Evolutionary conservation across 225 moss, liverwort and hornwort species (phyloP).

Genomic region (Polytrichum commune): DNA sequence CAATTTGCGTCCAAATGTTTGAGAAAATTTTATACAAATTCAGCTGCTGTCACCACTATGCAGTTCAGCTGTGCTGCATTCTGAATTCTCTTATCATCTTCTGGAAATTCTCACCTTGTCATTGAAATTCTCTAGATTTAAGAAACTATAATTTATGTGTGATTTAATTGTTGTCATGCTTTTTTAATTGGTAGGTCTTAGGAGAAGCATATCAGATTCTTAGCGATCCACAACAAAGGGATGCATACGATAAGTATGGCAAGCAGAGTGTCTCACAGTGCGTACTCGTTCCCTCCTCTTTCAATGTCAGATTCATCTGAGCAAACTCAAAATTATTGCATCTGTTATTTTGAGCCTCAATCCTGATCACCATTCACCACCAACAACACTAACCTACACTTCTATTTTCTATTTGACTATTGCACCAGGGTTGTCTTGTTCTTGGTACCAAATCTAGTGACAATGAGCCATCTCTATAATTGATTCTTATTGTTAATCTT

Average conservation of each 20-base stretch:
- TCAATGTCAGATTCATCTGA: neutral
- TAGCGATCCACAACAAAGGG: conserved; percentile 17
- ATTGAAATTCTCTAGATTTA: no score
- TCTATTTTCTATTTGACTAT: neutral
- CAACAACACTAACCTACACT: neutral
- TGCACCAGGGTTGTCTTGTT: no score
- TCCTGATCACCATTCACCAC: neutral
- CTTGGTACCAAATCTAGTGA: no score
- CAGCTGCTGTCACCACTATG: no score
- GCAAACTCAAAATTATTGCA: neutral
- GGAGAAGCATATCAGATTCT: conserved; percentile 28
- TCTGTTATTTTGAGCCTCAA: neutral
- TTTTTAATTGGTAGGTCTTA: conserved; percentile 7
- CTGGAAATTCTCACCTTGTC: no score
- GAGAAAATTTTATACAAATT: no score
- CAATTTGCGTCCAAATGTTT: no score
- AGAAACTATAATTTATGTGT: no score
- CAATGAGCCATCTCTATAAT: no score
- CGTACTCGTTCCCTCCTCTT: neutral
- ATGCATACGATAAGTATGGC: conserved; percentile 15
- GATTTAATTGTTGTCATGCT: neutral
- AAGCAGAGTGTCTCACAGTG: conserved; percentile 20
- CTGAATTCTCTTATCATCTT: no score
- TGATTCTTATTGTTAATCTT: no score
- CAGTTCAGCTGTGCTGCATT: no score